These are phyloP conservation scores for Boechera stricta DNA, from an alignment of 345 rosid species.

Conservation along the genomic window DNA sequence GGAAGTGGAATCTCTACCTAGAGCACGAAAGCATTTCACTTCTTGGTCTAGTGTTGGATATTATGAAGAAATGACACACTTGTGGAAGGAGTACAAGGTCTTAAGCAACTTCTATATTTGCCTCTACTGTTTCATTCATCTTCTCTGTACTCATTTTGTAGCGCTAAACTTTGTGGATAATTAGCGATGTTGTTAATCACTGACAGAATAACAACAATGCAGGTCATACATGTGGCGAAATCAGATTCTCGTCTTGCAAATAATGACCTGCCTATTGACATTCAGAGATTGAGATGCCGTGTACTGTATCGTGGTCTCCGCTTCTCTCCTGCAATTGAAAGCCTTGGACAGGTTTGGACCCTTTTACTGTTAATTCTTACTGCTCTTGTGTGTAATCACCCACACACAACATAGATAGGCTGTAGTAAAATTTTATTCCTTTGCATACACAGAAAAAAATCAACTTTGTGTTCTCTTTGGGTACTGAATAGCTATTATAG, in stretches of 20 bases:
- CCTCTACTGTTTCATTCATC: not conserved
- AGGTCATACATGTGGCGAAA: constrained; percentile 87
- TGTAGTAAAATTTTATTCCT: constrained; percentile 3
- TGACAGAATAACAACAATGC: constrained; percentile 31
- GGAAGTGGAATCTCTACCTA: constrained; percentile 71
- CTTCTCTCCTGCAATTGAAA: constrained; percentile 79
- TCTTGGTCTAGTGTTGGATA: constrained; percentile 84
- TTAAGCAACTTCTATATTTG: not conserved
- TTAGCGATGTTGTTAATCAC: not conserved
- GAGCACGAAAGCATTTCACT: constrained; percentile 88
- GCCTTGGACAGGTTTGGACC: constrained; percentile 77
- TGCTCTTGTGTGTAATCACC: not conserved
- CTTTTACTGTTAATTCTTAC: constrained; percentile 19
- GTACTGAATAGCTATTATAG: not conserved
- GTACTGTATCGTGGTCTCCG: constrained; percentile 73
- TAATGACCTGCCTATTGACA: constrained; percentile 81
- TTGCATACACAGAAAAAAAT: constrained; percentile 23
- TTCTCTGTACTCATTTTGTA: not conserved
- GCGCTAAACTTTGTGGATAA: not conserved
- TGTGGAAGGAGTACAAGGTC: constrained; percentile 78
- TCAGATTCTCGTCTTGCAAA: constrained; percentile 97
- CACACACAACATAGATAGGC: constrained; percentile 24
- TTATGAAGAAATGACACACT: constrained; percentile 77
- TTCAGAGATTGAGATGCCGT: constrained; percentile 94
- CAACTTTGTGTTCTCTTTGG: constrained; percentile 5